Conservation (phyloP, 2,329 filamentous ascomycete genomes). For the Colletotrichum euphorbiae region DNA sequence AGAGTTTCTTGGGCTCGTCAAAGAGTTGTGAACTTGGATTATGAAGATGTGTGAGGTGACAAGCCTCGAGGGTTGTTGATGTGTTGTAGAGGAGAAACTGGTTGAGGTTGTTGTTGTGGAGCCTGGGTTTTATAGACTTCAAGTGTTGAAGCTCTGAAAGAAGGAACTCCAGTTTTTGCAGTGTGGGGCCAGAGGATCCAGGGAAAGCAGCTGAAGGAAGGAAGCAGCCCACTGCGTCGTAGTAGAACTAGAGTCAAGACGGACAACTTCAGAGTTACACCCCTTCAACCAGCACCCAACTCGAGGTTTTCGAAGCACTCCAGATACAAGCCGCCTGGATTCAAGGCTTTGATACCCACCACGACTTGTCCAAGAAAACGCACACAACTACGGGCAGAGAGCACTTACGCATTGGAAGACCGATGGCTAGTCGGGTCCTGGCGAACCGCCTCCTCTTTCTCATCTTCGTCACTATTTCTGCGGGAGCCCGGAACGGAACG, state of each 20-base stretch:
- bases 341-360: slow-evolving; percentile 14
- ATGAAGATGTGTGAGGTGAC: background rate
- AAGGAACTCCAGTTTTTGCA: slow-evolving; percentile 2
- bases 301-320: too few species aligned
- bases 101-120: slow-evolving; percentile 4
- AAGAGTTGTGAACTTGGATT: background rate
- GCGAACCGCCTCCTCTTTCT: slow-evolving; percentile 81
- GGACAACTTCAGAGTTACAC: background rate
- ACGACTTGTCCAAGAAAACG: slow-evolving; percentile 35
- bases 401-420: slow-evolving; percentile 82
- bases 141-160: slow-evolving; percentile 3
- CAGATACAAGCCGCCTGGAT: background rate
- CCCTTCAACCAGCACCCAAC: background rate
- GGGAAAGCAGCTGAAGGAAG: background rate
- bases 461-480: slow-evolving; percentile 91
- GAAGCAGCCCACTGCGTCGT: background rate
- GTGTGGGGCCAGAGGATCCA: background rate
- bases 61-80: background rate
- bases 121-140: background rate
- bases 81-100: background rate
- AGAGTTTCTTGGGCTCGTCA: background rate
- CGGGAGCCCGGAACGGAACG: slow-evolving; percentile 88
- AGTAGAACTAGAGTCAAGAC: too few species aligned
- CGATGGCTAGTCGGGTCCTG: slow-evolving; percentile 78
- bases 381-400: background rate